Evolutionary conservation across 345 rosid genomes (phyloP).

Genomic region (Angophora floribunda): DNA sequence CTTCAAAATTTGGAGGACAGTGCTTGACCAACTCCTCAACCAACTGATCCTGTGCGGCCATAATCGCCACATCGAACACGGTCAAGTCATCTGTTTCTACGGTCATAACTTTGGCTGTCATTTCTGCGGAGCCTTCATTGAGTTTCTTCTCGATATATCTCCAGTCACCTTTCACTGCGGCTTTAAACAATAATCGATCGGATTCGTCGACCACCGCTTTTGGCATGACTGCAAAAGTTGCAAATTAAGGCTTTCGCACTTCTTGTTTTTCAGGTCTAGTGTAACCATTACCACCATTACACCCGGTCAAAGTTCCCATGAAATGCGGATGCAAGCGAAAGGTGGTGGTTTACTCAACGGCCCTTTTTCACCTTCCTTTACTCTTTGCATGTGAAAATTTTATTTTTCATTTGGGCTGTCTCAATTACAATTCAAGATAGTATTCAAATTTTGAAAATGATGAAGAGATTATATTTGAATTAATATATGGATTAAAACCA

Average conservation of each 20-base stretch:
- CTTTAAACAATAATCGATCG: not conserved
- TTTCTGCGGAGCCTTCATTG: accelerated
- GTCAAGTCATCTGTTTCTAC: not conserved
- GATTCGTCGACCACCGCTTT: not conserved
- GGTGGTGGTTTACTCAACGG: not conserved
- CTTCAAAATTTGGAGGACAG: not conserved
- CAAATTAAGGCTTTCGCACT: not conserved
- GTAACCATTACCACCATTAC: not conserved
- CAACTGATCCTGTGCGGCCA: not conserved
- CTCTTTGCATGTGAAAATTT: not conserved
- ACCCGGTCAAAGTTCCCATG: not conserved
- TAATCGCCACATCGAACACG: not conserved
- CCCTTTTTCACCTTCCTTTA: not conserved
- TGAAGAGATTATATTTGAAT: not conserved
- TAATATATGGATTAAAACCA: not conserved
- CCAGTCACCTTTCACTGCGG: not conserved
- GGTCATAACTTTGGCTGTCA: not conserved
- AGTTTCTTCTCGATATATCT: not conserved
- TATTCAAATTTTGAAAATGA: not conserved
- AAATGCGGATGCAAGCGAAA: not conserved
- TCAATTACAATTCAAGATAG: not conserved
- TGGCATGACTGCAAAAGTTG: not conserved
- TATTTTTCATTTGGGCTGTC: not conserved
- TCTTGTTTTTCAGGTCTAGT: not conserved
- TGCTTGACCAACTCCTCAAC: not conserved